A percentile compares a stretch with the other conserved stretches of the same genome.
These are phyloP conservation scores for Aspergillus ochraceus DNA, from an alignment of 2,329 filamentous ascomycete genomes.

Conservation along the genomic window DNA sequence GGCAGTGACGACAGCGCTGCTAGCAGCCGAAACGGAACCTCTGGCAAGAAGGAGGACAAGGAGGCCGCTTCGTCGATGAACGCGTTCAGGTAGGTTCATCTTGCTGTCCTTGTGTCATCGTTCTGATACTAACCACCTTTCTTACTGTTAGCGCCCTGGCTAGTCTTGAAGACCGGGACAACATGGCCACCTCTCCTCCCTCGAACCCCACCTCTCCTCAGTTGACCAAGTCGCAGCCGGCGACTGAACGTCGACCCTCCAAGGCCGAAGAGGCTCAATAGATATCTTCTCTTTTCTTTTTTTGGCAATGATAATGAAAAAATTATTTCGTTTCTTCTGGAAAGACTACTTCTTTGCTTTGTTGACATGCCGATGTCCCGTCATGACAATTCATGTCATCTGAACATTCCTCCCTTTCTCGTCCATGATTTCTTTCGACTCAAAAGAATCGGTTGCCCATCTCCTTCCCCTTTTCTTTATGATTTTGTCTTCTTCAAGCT, in stretches of 20 bases:
- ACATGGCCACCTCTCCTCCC: constrained; percentile 50
- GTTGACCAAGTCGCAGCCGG: constrained; percentile 48
- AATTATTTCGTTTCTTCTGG: constrained; percentile 34
- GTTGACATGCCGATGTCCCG: constrained; percentile 15
- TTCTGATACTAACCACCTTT: constrained; percentile 11
- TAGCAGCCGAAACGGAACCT: constrained; percentile 86
- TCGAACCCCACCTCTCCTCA: constrained; percentile 50
- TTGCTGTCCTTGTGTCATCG: neutral
- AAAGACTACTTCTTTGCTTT: constrained; percentile 30
- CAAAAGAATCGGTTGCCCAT: constrained; percentile 18
- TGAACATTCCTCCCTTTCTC: constrained; percentile 23
- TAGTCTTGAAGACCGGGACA: constrained; percentile 46
- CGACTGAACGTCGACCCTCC: constrained; percentile 44
- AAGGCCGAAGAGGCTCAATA: constrained; percentile 44
- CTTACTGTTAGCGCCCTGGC: constrained; percentile 45
- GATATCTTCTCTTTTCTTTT: constrained; percentile 29
- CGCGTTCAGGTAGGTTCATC: constrained; percentile 78
- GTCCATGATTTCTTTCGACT: constrained; percentile 18
- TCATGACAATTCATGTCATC: constrained; percentile 16
- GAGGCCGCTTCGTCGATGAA: constrained; percentile 72
- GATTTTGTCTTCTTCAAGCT: constrained; percentile 9
- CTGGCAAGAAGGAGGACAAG: constrained; percentile 62
- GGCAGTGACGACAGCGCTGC: constrained; percentile 80
- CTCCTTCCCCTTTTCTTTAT: constrained; percentile 9
- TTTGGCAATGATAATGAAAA: constrained; percentile 40